Evolutionary conservation across 257 asterid genomes (phyloP).

Genomic region (Solanum sejunctum): DNA sequence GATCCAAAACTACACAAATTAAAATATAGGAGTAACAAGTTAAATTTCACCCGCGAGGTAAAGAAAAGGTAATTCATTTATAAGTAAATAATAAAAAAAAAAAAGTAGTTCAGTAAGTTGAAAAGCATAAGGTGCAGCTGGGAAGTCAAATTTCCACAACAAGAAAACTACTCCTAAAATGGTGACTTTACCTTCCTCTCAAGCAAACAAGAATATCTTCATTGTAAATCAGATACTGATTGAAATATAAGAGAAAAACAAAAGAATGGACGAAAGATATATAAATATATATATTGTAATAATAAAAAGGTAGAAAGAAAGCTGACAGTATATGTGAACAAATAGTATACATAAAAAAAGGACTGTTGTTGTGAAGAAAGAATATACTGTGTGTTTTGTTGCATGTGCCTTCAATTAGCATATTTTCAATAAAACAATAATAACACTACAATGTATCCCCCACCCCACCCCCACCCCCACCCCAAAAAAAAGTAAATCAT

Average conservation of each 20-base stretch:
- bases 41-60: not conserved
- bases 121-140: not conserved
- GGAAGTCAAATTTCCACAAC: not conserved
- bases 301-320: not conserved
- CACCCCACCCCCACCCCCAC: no score
- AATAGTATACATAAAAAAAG: constrained; percentile 12
- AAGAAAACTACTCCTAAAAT: not conserved
- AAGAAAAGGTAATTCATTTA: not conserved
- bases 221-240: not conserved
- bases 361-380: constrained; percentile 41
- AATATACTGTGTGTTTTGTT: constrained; percentile 17
- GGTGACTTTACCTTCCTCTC: not conserved
- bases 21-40: not conserved
- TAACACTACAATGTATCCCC: not conserved
- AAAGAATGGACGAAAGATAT: not conserved
- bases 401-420: not conserved
- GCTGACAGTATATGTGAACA: not conserved
- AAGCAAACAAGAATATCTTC: not conserved
- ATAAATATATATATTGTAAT: not conserved
- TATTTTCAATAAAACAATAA: constrained; percentile 25
- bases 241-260: not conserved
- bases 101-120: not conserved
- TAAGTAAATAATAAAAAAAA: no score
- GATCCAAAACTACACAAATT: not conserved
- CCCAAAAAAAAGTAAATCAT: not conserved